These are phyloP conservation scores for Aplosporella prunicola DNA, from an alignment of 2,329 filamentous ascomycete genomes.

Conservation along the genomic window DNA sequence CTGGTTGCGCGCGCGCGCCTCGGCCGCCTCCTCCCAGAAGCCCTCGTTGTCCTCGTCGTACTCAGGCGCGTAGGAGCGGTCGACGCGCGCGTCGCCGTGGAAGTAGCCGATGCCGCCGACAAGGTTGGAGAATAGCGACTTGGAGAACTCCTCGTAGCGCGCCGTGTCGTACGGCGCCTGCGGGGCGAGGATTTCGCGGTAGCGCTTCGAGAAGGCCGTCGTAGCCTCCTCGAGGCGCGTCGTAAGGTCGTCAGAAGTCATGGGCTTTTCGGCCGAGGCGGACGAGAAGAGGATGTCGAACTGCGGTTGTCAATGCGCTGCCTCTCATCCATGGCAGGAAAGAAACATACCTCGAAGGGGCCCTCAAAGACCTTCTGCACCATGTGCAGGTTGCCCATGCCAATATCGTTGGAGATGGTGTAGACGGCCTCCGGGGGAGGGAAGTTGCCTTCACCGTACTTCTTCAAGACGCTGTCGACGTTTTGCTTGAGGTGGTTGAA, in stretches of 20 bases:
- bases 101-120: constrained; percentile 94
- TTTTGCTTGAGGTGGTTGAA: constrained; percentile 56
- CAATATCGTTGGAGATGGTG: constrained; percentile 61
- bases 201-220: constrained; percentile 63
- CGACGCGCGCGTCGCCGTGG: constrained; percentile 76
- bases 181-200: constrained; percentile 61
- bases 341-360: constrained; percentile 54
- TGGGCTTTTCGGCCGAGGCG: constrained; percentile 48
- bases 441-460: constrained; percentile 55
- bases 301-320: constrained; percentile 14
- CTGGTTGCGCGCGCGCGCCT: constrained; percentile 59
- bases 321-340: neutral
- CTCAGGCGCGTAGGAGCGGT: constrained; percentile 82
- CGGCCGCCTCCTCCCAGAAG: constrained; percentile 87
- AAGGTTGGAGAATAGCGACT: constrained; percentile 88
- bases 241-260: constrained; percentile 56
- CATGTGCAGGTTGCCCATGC: constrained; percentile 70
- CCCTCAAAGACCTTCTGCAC: constrained; percentile 89
- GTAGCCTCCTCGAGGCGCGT: constrained; percentile 58
- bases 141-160: constrained; percentile 70
- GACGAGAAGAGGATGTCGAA: constrained; percentile 91
- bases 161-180: constrained; percentile 64
- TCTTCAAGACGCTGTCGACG: constrained; percentile 49
- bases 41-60: constrained; percentile 93
- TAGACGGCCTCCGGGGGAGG: constrained; percentile 82